Base-by-base conservation (phyloP, 768 basidiomycete genomes). In the Pleurotus cornucopiae region DNA sequence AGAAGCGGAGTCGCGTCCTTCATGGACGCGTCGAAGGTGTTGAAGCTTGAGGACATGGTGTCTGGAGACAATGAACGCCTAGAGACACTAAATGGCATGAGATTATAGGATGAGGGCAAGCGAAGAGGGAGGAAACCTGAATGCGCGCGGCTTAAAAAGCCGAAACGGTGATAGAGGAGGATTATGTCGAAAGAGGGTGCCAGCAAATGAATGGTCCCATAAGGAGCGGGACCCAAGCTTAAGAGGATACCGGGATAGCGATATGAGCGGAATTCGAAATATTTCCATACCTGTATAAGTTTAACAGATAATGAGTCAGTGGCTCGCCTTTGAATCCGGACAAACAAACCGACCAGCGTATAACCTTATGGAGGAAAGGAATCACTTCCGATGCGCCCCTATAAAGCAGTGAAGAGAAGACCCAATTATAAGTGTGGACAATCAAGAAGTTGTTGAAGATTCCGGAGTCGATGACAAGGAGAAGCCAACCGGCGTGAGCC, bases 191-290 rank as follows among this genome's bases (percentile, higher is more conserved):
- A 66, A 60, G 64, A 64, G 55, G 67, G 65, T 63, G 64, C 62
- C 64, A 66, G 64, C 63, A 61, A 63, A 63, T 62, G 60, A 58
- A 64, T 62, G 61, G 61, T 59, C 59, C 49, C 56, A 63, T 63
- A 58, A 64, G 48, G 60, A 61, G 60, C 65, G 66, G 57, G 64
- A 61, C 57, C 40, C 39, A 49, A 61, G 68, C 65, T 74, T 73
- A 73, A 79, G 73, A 76, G 76, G 73, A 72, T 73, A 60, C 69
- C 73, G 75, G 67, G 38, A 44, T 21, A 21, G 21, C 26, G 25
- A 43, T n/a, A 59, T 7, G 57, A 56, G 58, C 46, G 34, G 57
- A 40, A 41, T 57, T 62, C 60, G 58, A 62, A 66, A 57, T 47
- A 58, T 38, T 49, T 41, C 57, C 63, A 64, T 64, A 54, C 59